Evolutionary conservation across 805 yeast species (phyloP), one percentile per base, ranked within the genome.

Genomic region (Kregervanrija fluxuum): DNA sequence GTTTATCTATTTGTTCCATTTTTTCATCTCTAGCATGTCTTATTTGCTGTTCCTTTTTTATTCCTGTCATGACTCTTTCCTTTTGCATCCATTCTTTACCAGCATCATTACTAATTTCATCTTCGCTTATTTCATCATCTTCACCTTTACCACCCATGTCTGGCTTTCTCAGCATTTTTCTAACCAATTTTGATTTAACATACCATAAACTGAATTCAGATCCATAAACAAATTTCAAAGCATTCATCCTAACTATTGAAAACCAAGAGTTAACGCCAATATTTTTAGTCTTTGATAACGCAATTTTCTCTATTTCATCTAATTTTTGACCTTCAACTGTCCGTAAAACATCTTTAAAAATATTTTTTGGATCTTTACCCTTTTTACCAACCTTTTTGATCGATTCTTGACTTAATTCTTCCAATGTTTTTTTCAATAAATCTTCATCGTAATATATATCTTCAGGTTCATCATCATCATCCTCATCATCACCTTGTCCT

Each of bases 291-390:
- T 73, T 74, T 14, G 71, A 69, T 35, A 75, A 52, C 43, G 68
- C 67, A 42, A 76, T 64, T 11, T 33, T 31, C 28, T 47, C 50
- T 8, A 48, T 35, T 10, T 47, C 44, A 10, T 45, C 47, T 15
- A 35, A 34, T 11, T 38, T 64, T 15, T 65, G 61, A 48, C 60
- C 70, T 17, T 56, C 30, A 13, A 45, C 40, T 1, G 45, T 30
- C n/a, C 45, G 31, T 12, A 36, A 33, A 9, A 80, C 77, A 47
- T 81, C 83, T 54, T 80, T 68, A 59, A 80, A 78, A 1, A 81
- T 68, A 1, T 85, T 74, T 48, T 77, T 76, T 22, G 77, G 67
- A 34, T 74, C 79, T 47, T 78, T 81, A 48, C 80, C 85, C 54
- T 75, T 78, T 52, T 82, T 82, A 28, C 82, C 74, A 3, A 79